A percentile compares a stretch with the other conserved stretches of the same genome.
Evolutionary conservation across 305 asterid species (phyloP).

Genomic region (Striga hermonthica): DNA sequence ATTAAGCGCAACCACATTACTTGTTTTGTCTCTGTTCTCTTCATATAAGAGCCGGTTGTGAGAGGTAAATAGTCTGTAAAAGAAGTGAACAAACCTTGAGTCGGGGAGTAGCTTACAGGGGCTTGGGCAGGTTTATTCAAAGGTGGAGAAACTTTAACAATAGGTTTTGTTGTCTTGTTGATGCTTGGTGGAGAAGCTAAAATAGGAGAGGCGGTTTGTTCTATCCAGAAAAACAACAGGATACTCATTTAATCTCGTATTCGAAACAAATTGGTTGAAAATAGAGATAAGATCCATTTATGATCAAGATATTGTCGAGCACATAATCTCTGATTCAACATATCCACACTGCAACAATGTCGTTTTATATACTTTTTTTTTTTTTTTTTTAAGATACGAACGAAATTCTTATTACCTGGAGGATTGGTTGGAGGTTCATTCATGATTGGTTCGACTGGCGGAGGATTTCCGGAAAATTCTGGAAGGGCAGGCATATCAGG

Average conservation of each 20-base stretch:
- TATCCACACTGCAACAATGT: not conserved
- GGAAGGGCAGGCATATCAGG: conserved; percentile 43
- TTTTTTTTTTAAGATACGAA: conserved; percentile 19
- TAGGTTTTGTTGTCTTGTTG: conserved; percentile 33
- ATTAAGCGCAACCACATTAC: conserved; percentile 29
- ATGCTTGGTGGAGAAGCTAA: conserved; percentile 56
- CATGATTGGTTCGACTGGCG: conserved; percentile 34
- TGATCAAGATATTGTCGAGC: not conserved
- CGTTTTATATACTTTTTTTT: not conserved
- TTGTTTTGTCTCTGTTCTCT: not conserved
- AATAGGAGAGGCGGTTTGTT: conserved; percentile 39
- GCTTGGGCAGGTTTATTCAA: conserved; percentile 35
- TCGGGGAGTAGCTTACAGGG: conserved; percentile 45
- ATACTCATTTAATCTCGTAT: conserved; percentile 1
- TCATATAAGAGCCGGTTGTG: conserved; percentile 15
- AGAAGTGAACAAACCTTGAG: conserved; percentile 47
- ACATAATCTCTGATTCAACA: not conserved
- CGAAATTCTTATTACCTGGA: conserved; percentile 51
- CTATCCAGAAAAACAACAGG: conserved; percentile 37
- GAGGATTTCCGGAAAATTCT: conserved; percentile 39
- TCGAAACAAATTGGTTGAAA: not conserved
- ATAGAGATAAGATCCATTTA: conserved; percentile 1
- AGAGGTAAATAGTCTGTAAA: conserved; percentile 16
- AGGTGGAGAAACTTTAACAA: conserved; percentile 53
- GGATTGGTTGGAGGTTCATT: conserved; percentile 54